Base-by-base conservation (phyloP, 495 filamentous ascomycete genomes). In the Hypoxylon lenormandii region DNA sequence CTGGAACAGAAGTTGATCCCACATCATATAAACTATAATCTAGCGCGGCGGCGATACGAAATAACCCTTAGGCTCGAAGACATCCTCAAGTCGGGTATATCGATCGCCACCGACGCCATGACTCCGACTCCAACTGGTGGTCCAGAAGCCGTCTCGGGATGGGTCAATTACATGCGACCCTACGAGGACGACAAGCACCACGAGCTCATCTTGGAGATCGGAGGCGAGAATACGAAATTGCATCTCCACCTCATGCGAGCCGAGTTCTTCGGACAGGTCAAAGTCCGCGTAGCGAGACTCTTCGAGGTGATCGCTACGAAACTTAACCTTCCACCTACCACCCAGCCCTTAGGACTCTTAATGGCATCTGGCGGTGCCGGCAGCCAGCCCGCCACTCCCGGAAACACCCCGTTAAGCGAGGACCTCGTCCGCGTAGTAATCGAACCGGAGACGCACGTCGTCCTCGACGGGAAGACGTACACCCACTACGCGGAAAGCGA, bases 1-100 rank as follows among this genome's bases (percentile, higher is more conserved):
- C 76, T 97, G 0, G 95, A 97, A 77, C 94, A 98, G 77, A 88
- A 87, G 56, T 80, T 98, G 10, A 92, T 97, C 40, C 86, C 91
- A 0, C 90, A 94, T 72, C 77, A 86, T 26, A 91, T 96, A 51
- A 86, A 84, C 48, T 92, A 87, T 79, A 97, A 97, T 64, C 86
- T 89, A 26, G 78, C 84, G 21, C 84, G 88, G 2, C 79, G 82
- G 8, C 80, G 83, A 15, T 83, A 88, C 0, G 95, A 98, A 78
- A 97, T 98, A 21, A 78, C 89, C 30, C 83, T 98, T 60, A 84
- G 91, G 4, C 80, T 98, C 8, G 88, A 94, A 69, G 92, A 98
- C 69, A 86, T 98, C 7, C 86, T 92, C 22, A 92, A 94, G 60
- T 92, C 89, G 4, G 93, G 94, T 4, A 83, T 97, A 40, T 87